Evolutionary conservation across 768 basidiomycete genomes (phyloP).

Genomic region (Boletellus ananas): DNA sequence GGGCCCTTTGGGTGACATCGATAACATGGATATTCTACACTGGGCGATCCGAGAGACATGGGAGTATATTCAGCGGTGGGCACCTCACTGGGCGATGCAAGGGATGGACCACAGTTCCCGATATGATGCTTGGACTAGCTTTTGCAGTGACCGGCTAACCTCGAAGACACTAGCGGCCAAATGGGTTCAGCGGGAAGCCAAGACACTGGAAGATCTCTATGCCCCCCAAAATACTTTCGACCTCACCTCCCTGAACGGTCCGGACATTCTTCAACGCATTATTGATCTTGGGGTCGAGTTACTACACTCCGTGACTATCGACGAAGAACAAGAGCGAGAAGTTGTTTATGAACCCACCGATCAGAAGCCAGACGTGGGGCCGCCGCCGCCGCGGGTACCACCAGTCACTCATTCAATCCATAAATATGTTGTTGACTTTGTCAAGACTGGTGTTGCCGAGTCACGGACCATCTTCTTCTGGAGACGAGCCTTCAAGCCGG

Average conservation of each 20-base stretch:
- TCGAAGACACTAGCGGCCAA: not conserved
- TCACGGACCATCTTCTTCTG: no score
- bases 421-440: no score
- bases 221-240: slow-evolving; percentile 5
- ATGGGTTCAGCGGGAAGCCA: no score
- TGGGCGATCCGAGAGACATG: slow-evolving; percentile 48
- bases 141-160: slow-evolving; percentile 7
- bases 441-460: no score
- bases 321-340: not conserved
- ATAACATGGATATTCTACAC: slow-evolving; percentile 34
- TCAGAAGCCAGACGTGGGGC: no score
- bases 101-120: slow-evolving; percentile 34
- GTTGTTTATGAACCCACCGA: no score
- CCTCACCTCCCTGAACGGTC: not conserved
- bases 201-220: slow-evolving; percentile 36
- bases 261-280: not conserved
- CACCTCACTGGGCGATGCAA: slow-evolving; percentile 42
- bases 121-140: slow-evolving; percentile 13
- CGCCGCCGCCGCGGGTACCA: not conserved
- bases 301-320: not conserved
- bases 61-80: slow-evolving; percentile 34
- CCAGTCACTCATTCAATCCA: no score
- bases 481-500: slow-evolving; percentile 12
- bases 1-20: not conserved
- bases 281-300: not conserved